Evolutionary conservation across 768 basidiomycete genomes (phyloP), one percentile per base, ranked within the genome.

Genomic region (Leccinellum albellum): DNA sequence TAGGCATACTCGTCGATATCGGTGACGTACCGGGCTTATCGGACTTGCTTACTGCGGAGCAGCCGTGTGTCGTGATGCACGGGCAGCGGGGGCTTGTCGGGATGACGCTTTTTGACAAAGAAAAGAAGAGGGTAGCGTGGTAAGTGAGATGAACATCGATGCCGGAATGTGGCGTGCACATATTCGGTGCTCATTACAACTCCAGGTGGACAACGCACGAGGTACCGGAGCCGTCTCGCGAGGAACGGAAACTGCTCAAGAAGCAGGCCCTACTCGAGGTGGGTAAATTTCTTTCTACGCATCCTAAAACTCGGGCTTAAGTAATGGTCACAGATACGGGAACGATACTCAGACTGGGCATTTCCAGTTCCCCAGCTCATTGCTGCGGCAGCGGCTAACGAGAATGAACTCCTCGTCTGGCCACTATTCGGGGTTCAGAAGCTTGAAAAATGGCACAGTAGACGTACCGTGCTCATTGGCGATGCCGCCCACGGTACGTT

Each of bases 401-500:
- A 57, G 0, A 54, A 60, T 3, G 42, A 61, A 14, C 52, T 66
- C 15, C 59, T 69, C 15, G 26, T 73, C 32, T 73, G 67, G 70
- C 70, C 70, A n/a, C 33, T 69, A 21, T 73, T 62, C 21, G 61
- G 62, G 46, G 59, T 70, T 5, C 57, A 55, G 26, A 71, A 56
- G 46, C 59, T 71, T 42, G 55, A 63, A 37, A 58, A 28, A 26
- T 67, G 67, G 70, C 59, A 70, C 37, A 61, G 69, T 50, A 57
- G 52, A 47, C 61, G 61, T 9, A 61, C 66, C 31, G 63, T 73
- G 7, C 62, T 71, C n/a, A 60, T 73, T 23, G 70, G 70, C 3
- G 71, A 71, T n/a, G 70, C 70, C 47, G 69, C 67, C 46, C 70
- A 73, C 58, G 69, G 70, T 71, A 51, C 3, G 66, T 58, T 29